Conservation (phyloP, 192 early-diverging fungal species). For the Gryganskiella cystojenkinii region DNA sequence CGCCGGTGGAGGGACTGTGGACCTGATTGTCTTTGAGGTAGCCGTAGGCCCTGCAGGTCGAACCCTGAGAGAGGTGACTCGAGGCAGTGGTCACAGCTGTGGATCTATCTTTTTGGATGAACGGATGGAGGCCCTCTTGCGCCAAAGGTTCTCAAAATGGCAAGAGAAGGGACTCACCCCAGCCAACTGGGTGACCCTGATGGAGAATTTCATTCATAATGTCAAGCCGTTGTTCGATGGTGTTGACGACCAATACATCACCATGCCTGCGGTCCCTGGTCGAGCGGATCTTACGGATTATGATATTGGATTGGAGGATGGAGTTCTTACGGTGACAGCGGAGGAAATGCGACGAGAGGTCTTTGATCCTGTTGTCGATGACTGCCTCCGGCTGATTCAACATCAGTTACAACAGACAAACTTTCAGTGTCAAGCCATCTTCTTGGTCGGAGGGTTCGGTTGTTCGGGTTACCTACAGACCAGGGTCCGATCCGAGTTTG, state of each 20-base stretch:
- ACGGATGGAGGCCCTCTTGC: constrained; percentile 50
- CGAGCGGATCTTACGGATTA: constrained; percentile 45
- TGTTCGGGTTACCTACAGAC: constrained; percentile 59
- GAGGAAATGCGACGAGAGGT: constrained; percentile 59
- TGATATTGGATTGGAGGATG: constrained; percentile 52
- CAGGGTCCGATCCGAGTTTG: constrained; percentile 57
- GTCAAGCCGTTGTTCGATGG: constrained; percentile 60
- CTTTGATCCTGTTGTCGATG: constrained; percentile 66
- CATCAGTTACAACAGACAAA: constrained; percentile 55
- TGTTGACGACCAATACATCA: constrained; percentile 50
- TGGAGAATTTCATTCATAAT: constrained; percentile 61
- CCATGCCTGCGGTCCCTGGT: constrained; percentile 51
- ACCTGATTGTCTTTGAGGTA: constrained; percentile 61
- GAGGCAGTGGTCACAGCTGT: constrained; percentile 58
- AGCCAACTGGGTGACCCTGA: constrained; percentile 42
- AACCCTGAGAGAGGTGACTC: constrained; percentile 56
- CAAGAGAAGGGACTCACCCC: constrained; percentile 27
- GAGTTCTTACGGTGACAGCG: constrained; percentile 55
- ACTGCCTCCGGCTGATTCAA: constrained; percentile 60
- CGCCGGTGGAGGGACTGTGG: constrained; percentile 57
- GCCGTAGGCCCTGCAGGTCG: constrained; percentile 47
- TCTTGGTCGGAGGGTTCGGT: constrained; percentile 67
- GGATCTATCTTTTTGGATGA: constrained; percentile 63
- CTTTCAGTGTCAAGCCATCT: constrained; percentile 53
- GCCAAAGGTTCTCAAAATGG: constrained; percentile 50